These are phyloP conservation scores for Eudorina sp. DNA, from an alignment of 139 green algal genomes.

Conservation along the genomic window DNA sequence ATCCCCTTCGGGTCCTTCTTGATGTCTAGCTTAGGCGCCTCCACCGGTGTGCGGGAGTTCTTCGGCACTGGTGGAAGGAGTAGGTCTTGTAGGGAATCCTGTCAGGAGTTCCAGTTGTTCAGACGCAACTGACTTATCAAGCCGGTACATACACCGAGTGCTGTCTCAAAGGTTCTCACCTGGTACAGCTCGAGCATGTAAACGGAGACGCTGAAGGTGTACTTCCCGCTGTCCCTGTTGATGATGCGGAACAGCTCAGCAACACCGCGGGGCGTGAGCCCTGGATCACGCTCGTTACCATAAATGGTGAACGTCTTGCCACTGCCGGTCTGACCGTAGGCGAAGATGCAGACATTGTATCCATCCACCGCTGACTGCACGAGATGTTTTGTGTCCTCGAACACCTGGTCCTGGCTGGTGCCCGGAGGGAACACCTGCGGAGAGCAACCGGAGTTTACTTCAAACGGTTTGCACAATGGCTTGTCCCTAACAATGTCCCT, in stretches of 20 bases:
- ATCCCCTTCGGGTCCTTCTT: conserved; percentile 98
- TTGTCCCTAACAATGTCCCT: neutral
- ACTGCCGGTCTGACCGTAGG: conserved; percentile 84
- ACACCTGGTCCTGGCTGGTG: conserved; percentile 89
- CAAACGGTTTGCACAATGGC: too few species aligned
- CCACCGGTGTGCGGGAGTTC: neutral
- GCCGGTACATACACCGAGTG: neutral
- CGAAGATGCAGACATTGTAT: conserved; percentile 94
- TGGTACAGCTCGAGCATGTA: conserved; percentile 99
- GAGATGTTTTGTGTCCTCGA: conserved; percentile 97
- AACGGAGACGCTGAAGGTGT: conserved; percentile 83
- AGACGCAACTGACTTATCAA: neutral
- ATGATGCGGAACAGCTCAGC: conserved; percentile 86
- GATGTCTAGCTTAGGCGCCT: conserved; percentile 92
- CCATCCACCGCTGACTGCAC: conserved; percentile 92
- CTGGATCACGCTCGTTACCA: conserved; percentile 75
- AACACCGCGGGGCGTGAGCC: conserved; percentile 91
- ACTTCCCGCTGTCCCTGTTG: conserved; percentile 74
- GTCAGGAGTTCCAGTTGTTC: neutral
- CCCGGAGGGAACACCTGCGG: conserved; percentile 75
- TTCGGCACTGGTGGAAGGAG: conserved; percentile 72
- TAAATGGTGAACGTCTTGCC: conserved; percentile 97
- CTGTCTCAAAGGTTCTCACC: conserved; percentile 23
- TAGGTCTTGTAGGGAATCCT: conserved; percentile 87
- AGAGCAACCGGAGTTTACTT: too few species aligned